phyloP scores from a whole-genome alignment of 768 basidiomycete species.

The Leccinellum albellum region DNA sequence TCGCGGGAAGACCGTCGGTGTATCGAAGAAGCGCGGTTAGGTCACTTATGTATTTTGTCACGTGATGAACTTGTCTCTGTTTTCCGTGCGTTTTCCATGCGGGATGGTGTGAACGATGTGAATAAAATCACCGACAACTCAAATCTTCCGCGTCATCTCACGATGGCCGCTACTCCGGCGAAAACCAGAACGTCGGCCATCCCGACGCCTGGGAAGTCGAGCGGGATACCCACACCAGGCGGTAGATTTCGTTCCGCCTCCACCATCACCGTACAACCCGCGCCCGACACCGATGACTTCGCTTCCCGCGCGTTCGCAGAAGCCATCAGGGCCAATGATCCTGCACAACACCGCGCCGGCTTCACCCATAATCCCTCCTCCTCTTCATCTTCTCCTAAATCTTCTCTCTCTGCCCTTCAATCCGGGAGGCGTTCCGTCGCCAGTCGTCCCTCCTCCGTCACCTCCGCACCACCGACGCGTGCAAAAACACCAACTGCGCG shows the following conservation, averaged over 20 bases:
- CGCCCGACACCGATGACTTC: conserved; percentile 45
- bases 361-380: conserved; percentile 38
- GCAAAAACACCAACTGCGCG: conserved; percentile 55
- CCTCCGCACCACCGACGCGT: conserved; percentile 48
- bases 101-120: not conserved
- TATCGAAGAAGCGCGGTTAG: conserved; percentile 84
- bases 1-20: conserved; percentile 94
- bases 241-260: conserved; percentile 66
- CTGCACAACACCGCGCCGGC: conserved; percentile 59
- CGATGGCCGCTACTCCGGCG: conserved; percentile 35
- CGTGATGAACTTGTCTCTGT: conserved; percentile 11
- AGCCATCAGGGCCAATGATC: conserved; percentile 78
- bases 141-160: not conserved
- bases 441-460: conserved; percentile 59
- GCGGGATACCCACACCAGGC: conserved; percentile 63
- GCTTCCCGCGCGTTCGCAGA: conserved; percentile 73
- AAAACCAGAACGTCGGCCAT: conserved; percentile 41
- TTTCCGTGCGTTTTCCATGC: not conserved
- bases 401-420: conserved; percentile 37
- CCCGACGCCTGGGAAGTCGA: conserved; percentile 45
- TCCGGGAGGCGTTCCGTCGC: conserved; percentile 44
- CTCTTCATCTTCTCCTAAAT: conserved; percentile 46
- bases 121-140: not conserved
- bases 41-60: conserved; percentile 16
- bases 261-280: conserved; percentile 36